Base-by-base conservation (phyloP, 2,329 filamentous ascomycete species). In the Akanthomyces dipterigenus region DNA sequence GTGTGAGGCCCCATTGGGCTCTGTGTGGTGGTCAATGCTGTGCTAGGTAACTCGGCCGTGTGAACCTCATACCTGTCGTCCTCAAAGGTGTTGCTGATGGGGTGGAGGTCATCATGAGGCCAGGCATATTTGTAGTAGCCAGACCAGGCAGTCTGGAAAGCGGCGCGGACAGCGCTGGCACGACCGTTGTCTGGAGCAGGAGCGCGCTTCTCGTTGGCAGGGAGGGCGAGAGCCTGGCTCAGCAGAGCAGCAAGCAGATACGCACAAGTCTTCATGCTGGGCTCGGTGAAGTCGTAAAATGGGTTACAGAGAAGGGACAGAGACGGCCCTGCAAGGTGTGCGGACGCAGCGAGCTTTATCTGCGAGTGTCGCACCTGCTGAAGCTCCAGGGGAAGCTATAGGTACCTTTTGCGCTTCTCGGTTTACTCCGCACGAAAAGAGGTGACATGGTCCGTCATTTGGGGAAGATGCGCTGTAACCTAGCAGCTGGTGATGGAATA, bases 1-100 rank as follows among this genome's bases (percentile, higher is more conserved):
- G 89, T 46, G 87, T 92, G 34, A 90, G 90, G 26, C 91, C 91
- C 91, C 91, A 96, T 60, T 85, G 88, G 69, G 92, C 93, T 64
- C 90, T 93, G 62, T 42, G 24, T 1, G 5, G 16, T 22, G 14
- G 20, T 38, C 16, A 38, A 38, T 38, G 36, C 14, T 36, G 14
- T 38, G 36, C 14, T 38, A 38, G 12, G 14, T 4, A 14, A 38
- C 14, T 38, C 36, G 12, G 36, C 14, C 8, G 9, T 18, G 3
- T 38, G 16, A 14, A 2, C n/a, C 3, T 11, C 26, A 11, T 75
- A 91, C 89, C 89, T 83, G 60, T 90, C 89, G 71, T 96, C 86
- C 28, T 79, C 78, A 63, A 76, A 88, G 1, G 74, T 75, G 66
- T 91, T 90, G 45, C 80, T 82, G 16, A 90, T 78, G 0, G 91